Base-by-base conservation (phyloP, 2,329 filamentous ascomycete species). In the Cladosporium phlei region DNA sequence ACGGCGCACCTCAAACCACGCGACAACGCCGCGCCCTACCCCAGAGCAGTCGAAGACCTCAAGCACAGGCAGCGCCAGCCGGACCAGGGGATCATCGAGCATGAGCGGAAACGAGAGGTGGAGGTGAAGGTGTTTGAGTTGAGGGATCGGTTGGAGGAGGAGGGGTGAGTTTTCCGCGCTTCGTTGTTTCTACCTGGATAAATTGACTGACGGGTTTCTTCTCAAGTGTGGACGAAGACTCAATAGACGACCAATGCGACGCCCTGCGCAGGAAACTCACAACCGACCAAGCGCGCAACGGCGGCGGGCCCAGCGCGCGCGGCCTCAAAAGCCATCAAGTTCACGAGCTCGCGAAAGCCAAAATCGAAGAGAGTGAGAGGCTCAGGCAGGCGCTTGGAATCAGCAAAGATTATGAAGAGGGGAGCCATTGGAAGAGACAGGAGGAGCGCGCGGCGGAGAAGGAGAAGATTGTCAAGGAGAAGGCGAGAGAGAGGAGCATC, bases 61-160 rank as follows among this genome's bases (percentile, higher is more conserved):
- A 83, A 82, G 60, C 87, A 94, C 67, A 77, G 78, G 53, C 85
- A 86, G 63, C 82, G 91, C 19, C 82, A 94, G 59, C 91, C 94
- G 0, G 91, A 98, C 69, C 81, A 87, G 67, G 86, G 86, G 38
- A 97, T 98, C 47, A 77, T 98, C 2, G 89, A 96, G 61, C 94
- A 98, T 67, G 91, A 97, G 59, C 83, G 88, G 47, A 88, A 90
- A 70, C 82, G 93, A 32, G 86, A 88, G 59, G 81, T 98, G 24
- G 93, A 98, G 66, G 86, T 97, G 46, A 88, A 93, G 63, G 88
- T 97, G 0, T 86, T 97, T 59, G 90, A 95, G 64, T 70, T 97
- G 55, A 76, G 89, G 48, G 93, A 97, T 64, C 76, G 83, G 62
- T 77, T 98, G n/a, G 93, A 98, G 66, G 91, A 97, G 46, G 86